Evolutionary conservation across 1,139 yeast species (phyloP), one percentile per base, ranked within the genome.

Genomic region (Magnusiomyces tetraspermus): DNA sequence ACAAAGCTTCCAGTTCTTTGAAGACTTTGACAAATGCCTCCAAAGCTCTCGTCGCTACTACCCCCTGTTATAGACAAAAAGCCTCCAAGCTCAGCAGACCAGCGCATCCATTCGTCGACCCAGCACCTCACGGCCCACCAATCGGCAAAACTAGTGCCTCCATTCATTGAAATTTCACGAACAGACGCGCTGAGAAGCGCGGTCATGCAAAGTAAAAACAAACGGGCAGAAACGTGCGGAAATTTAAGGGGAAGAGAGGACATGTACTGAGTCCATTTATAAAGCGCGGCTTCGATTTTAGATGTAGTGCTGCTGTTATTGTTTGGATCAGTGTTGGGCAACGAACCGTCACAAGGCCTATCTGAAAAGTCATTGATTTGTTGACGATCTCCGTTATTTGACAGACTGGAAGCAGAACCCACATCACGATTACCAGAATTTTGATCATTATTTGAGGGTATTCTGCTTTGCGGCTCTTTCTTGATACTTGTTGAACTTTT

Each of bases 91-190:
- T 84, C 90, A 22, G 84, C 83, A 52, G 77, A 70, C 83, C 88
- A 83, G 1, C 76, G 76, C 59, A 83, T 70, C 76, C 80, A 84
- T 62, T 84, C 92, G 62, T 82, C 87, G 6, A 82, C 72, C 90
- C 94, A 85, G 64, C 88, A 82, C 53, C 85, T 72, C 15, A 85
- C 74, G 37, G 79, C 76, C 89, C 90, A 85, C 90, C 94, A 85
- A 0, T 82, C 79, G 11, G 82, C 83, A 65, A 85, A 83, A 1
- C 83, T 77, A 50, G 75, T 76, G 2, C 84, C 83, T 2, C 83
- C 81, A 28, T 71, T 69, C 54, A 79, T 70, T 50, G 83, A 77
- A 54, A 83, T 78, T 59, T 82, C 86, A 53, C 86, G 71, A 41
- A 83, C 67, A n/a, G 83, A 79, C n/a, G 82, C 75, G 3, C 86